phyloP scores from a whole-genome alignment of 345 rosid genomes.

The Gossypium australe region DNA sequence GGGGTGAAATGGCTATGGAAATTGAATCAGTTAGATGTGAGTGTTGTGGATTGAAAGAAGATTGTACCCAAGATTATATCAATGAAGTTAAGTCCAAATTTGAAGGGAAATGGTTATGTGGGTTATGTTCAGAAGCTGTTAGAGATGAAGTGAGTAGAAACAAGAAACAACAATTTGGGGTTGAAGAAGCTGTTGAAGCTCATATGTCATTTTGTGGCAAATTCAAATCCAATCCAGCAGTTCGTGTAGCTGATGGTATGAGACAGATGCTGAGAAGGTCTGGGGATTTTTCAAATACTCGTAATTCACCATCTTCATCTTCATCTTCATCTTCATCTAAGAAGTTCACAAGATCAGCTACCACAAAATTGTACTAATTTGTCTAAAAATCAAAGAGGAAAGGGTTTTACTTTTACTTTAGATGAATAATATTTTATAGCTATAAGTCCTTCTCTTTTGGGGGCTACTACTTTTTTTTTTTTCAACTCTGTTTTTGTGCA shows the following conservation, averaged over 20 bases:
- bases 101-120: conserved; percentile 93
- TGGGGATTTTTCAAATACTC: conserved; percentile 46
- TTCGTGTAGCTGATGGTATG: conserved; percentile 88
- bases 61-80: conserved; percentile 82
- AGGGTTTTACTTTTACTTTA: not conserved
- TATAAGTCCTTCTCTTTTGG: conserved; percentile 15
- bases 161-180: conserved; percentile 32
- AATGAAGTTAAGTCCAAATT: conserved; percentile 65
- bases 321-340: conserved; percentile 38
- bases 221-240: conserved; percentile 80
- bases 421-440: conserved; percentile 19
- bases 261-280: conserved; percentile 91
- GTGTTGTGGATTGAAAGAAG: conserved; percentile 89
- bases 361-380: conserved; percentile 36
- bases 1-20: conserved; percentile 44
- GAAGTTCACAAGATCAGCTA: conserved; percentile 64
- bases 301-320: not conserved
- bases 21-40: conserved; percentile 77
- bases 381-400: not conserved
- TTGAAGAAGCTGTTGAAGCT: conserved; percentile 86
- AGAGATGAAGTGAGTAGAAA: conserved; percentile 62
- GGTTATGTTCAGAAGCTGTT: conserved; percentile 92
- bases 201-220: conserved; percentile 93
- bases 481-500: conserved; percentile 24
- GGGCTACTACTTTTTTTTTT: not conserved